phyloP scores from a whole-genome alignment of 169 alveolate species.

The Theileria parva region DNA sequence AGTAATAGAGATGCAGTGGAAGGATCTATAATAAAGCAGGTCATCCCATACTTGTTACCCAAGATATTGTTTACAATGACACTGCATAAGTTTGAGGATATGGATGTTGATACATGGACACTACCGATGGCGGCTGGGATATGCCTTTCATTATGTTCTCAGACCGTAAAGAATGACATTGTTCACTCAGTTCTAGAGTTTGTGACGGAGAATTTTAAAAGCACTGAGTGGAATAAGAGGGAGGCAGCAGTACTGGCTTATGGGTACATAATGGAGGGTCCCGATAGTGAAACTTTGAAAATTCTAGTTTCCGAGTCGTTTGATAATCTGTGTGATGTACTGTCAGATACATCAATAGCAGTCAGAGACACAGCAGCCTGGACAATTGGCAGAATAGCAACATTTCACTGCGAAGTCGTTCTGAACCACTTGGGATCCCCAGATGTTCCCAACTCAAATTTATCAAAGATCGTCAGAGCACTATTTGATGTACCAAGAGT shows the following conservation, averaged over 20 bases:
- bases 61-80: slow-evolving; percentile 82
- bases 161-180: slow-evolving; percentile 85
- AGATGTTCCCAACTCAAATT: slow-evolving; percentile 63
- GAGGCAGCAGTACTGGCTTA: slow-evolving; percentile 92
- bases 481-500: slow-evolving; percentile 76
- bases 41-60: slow-evolving; percentile 79
- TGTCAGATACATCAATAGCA: slow-evolving; percentile 86
- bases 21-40: slow-evolving; percentile 74
- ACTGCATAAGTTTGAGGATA: slow-evolving; percentile 81
- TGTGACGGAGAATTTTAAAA: slow-evolving; percentile 82
- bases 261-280: slow-evolving; percentile 91
- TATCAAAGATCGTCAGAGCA: slow-evolving; percentile 72
- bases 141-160: slow-evolving; percentile 88
- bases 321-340: slow-evolving; percentile 80
- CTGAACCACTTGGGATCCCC: slow-evolving; percentile 78
- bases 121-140: slow-evolving; percentile 92
- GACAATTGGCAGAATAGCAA: slow-evolving; percentile 89
- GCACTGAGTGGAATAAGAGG: slow-evolving; percentile 86
- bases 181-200: slow-evolving; percentile 85
- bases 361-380: slow-evolving; percentile 93
- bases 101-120: slow-evolving; percentile 89
- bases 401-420: slow-evolving; percentile 83
- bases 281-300: slow-evolving; percentile 84
- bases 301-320: slow-evolving; percentile 85
- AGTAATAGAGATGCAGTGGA: not conserved